Percentiles rank a stretch among this genome's conserved stretches.
Conservation (phyloP, 163 green algal species). For the Volvox carteri region DNA sequence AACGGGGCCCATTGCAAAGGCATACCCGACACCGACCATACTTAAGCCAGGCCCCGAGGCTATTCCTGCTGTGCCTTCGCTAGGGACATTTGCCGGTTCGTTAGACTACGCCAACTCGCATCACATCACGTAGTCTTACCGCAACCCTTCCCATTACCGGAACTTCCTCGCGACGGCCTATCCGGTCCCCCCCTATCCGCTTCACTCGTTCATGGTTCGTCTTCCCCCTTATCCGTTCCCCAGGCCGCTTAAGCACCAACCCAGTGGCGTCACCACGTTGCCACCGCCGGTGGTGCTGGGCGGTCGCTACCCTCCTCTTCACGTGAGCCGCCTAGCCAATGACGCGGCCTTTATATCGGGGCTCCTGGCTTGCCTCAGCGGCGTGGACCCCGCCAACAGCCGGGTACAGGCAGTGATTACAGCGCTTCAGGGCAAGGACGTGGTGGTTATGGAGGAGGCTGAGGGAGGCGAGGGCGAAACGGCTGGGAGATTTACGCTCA, state of each 20-base stretch:
- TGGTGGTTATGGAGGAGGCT: not conserved
- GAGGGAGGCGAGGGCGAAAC: not conserved
- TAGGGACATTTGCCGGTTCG: too few species aligned
- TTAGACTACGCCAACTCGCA: too few species aligned
- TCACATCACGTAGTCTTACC: too few species aligned
- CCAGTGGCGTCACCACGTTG: not conserved
- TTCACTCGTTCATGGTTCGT: too few species aligned
- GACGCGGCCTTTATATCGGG: slow-evolving; percentile 25
- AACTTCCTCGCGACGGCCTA: too few species aligned
- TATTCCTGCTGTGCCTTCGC: too few species aligned
- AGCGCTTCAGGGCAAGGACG: slow-evolving; percentile 43
- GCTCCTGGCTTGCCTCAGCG: slow-evolving; percentile 48
- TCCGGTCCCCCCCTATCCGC: too few species aligned
- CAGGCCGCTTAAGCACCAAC: slow-evolving; percentile 28
- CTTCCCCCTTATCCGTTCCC: too few species aligned
- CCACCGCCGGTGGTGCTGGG: slow-evolving; percentile 44
- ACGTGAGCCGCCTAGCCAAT: slow-evolving; percentile 18
- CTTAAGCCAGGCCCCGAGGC: too few species aligned
- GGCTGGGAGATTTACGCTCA: not conserved
- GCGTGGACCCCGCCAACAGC: slow-evolving; percentile 37
- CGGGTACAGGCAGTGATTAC: slow-evolving; percentile 43
- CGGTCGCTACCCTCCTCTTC: slow-evolving; percentile 47
- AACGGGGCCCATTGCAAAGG: too few species aligned
- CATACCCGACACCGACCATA: too few species aligned
- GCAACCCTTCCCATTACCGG: too few species aligned